Conservation (phyloP, 139 green algal genomes). For the Microglena sp. region DNA sequence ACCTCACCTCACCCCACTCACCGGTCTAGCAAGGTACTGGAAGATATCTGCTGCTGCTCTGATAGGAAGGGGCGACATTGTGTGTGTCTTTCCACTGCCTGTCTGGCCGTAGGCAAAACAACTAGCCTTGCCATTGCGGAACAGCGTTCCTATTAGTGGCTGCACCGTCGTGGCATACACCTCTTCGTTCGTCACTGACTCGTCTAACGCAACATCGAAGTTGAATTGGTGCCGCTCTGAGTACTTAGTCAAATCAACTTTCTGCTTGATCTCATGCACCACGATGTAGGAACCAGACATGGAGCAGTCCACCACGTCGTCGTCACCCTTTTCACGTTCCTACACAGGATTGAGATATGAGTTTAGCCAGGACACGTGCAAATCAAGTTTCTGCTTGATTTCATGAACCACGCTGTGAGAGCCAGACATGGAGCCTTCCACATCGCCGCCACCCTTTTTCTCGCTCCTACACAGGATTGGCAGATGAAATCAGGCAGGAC, state of each 20-base stretch:
- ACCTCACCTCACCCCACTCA: no score
- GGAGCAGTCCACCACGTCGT: slow-evolving; percentile 82
- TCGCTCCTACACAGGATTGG: slow-evolving; percentile 10
- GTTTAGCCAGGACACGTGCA: no score
- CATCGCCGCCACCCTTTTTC: slow-evolving; percentile 65
- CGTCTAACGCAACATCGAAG: slow-evolving; percentile 91
- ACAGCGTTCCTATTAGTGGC: slow-evolving; percentile 87
- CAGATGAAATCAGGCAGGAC: no score
- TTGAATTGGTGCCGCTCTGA: slow-evolving; percentile 75
- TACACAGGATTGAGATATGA: no score
- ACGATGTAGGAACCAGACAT: slow-evolving; percentile 38
- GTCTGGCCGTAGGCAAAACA: slow-evolving; percentile 98
- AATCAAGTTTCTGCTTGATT: slow-evolving; percentile 75
- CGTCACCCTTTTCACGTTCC: slow-evolving; percentile 20
- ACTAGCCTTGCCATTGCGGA: slow-evolving; percentile 73
- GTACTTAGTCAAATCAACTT: slow-evolving; percentile 88
- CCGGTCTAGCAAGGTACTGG: slow-evolving; percentile 35
- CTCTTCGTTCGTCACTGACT: slow-evolving; percentile 78
- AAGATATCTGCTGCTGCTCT: slow-evolving; percentile 83
- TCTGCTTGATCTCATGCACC: slow-evolving; percentile 80
- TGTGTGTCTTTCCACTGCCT: slow-evolving; percentile 82
- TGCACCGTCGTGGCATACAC: slow-evolving; percentile 83
- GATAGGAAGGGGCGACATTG: no score
- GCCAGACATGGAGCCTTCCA: slow-evolving; percentile 53
- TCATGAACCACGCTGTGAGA: slow-evolving; percentile 71